Percentiles rank a stretch among this genome's conserved stretches.
phyloP scores from a whole-genome alignment of 2,329 filamentous ascomycete genomes.

The Pezicula radicicola region DNA sequence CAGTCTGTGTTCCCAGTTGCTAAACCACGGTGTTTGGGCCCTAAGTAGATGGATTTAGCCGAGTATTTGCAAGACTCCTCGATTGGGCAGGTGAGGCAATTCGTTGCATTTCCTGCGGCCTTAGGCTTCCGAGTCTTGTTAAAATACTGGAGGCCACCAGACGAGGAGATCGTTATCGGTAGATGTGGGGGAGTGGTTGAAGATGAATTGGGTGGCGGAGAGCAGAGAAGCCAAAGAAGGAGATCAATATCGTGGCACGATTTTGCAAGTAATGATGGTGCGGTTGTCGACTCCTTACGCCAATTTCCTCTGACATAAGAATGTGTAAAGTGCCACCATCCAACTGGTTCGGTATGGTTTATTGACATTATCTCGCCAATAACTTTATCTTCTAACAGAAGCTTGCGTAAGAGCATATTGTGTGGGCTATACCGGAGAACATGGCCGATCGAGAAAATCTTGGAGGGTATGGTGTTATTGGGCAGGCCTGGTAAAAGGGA shows the following conservation, averaged over 20 bases:
- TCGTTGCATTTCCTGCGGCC: conserved; percentile 71
- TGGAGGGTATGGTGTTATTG: conserved; percentile 29
- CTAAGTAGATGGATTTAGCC: conserved; percentile 57
- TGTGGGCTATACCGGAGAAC: conserved; percentile 92
- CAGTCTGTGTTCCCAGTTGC: conserved; percentile 66
- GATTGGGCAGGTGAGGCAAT: conserved; percentile 75
- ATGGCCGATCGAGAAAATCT: conserved; percentile 87
- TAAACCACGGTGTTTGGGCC: conserved; percentile 50
- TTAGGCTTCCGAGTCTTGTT: conserved; percentile 69
- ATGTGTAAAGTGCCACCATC: conserved; percentile 94
- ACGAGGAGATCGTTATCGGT: conserved; percentile 70
- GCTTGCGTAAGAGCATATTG: conserved; percentile 77
- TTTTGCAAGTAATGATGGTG: conserved; percentile 84
- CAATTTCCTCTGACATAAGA: conserved; percentile 93
- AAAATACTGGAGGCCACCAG: conserved; percentile 75
- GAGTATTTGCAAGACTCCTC: conserved; percentile 78
- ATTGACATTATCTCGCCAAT: conserved; percentile 85
- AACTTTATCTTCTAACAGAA: conserved; percentile 70
- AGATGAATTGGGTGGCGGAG: conserved; percentile 34
- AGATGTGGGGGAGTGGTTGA: conserved; percentile 56
- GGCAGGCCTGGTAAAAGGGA: conserved; percentile 42
- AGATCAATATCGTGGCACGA: conserved; percentile 96
- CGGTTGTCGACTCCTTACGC: conserved; percentile 76
- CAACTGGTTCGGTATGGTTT: conserved; percentile 91
- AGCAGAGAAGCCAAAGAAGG: conserved; percentile 84